Percentiles rank a stretch among this genome's conserved stretches.
These are phyloP conservation scores for Neurospora tetrasperma DNA, from an alignment of 495 filamentous ascomycete species.

Conservation along the genomic window DNA sequence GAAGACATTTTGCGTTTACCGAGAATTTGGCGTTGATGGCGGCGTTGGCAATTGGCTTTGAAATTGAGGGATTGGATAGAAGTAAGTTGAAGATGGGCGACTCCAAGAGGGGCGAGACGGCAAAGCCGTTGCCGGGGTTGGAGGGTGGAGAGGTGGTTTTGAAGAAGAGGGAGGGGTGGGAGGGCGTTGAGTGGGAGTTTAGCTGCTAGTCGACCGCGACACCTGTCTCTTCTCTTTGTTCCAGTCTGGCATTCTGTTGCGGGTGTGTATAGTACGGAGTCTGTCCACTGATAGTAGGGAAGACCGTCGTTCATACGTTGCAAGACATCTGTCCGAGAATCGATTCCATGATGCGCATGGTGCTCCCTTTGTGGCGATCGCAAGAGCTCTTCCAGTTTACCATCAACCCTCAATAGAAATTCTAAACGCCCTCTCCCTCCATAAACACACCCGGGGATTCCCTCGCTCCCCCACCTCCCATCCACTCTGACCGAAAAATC, in stretches of 20 bases:
- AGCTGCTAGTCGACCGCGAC: background rate
- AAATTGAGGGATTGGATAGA: conserved; percentile 14
- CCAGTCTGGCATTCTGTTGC: background rate
- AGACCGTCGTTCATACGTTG: background rate
- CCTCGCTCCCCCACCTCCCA: conserved; percentile 1
- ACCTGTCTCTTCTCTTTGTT: background rate
- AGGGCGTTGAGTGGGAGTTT: conserved; percentile 18
- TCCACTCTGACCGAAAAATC: conserved; percentile 1
- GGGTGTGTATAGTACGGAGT: background rate
- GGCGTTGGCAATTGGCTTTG: conserved; percentile 28
- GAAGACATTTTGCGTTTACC: conserved; percentile 32
- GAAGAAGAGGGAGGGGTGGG: conserved; percentile 16
- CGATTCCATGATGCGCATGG: background rate
- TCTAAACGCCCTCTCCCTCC: background rate
- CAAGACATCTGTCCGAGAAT: background rate
- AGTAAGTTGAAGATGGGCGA: conserved; percentile 3
- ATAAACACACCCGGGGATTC: background rate
- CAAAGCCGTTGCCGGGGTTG: conserved; percentile 10
- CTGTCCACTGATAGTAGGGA: background rate
- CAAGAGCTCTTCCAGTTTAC: background rate
- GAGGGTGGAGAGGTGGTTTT: conserved; percentile 8
- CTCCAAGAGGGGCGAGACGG: conserved; percentile 4
- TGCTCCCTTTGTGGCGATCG: background rate
- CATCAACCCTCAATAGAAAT: background rate
- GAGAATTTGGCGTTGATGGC: conserved; percentile 29